A percentile compares a stretch with the other conserved stretches of the same genome.
These are phyloP conservation scores for Phytophthora pini DNA, from an alignment of 352 stramenopile species.

Conservation along the genomic window DNA sequence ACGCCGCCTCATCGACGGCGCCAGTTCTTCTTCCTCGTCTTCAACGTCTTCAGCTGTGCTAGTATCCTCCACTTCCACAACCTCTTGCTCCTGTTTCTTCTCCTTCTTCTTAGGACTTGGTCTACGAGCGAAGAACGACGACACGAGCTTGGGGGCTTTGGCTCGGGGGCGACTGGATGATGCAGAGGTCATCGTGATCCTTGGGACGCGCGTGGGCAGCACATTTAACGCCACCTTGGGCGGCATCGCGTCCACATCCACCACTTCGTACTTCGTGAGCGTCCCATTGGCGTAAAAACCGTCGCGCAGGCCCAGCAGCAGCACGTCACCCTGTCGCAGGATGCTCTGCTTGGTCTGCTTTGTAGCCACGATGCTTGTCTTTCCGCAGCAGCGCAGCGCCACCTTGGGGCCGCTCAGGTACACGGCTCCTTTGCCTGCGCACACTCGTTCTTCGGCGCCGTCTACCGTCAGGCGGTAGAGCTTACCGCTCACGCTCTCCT, in stretches of 20 bases:
- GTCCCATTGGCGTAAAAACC: conserved; percentile 86
- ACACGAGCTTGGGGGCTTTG: conserved; percentile 28
- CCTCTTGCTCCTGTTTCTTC: conserved; percentile 14
- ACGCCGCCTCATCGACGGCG: conserved; percentile 40
- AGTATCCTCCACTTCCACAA: neutral
- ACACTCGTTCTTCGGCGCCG: conserved; percentile 64
- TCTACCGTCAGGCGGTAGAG: conserved; percentile 48
- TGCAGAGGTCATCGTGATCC: conserved; percentile 41
- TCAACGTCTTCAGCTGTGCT: conserved; percentile 50
- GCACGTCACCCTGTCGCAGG: conserved; percentile 75
- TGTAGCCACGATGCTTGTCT: conserved; percentile 79
- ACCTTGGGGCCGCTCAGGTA: conserved; percentile 76
- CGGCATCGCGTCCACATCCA: conserved; percentile 50
- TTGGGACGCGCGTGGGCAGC: conserved; percentile 36
- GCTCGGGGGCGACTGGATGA: conserved; percentile 17
- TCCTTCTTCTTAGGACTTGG: conserved; percentile 14
- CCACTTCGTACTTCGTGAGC: conserved; percentile 85
- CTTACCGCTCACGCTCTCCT: conserved; percentile 80
- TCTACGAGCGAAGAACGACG: conserved; percentile 45
- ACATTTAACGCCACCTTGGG: conserved; percentile 38
- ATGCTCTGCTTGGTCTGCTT: conserved; percentile 78
- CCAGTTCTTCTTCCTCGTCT: conserved; percentile 56
- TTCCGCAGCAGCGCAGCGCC: conserved; percentile 77
- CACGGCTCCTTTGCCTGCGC: conserved; percentile 69
- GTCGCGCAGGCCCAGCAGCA: conserved; percentile 67